Base-by-base conservation (phyloP, 2,329 filamentous ascomycete genomes). In the Fusarium beomiforme region DNA sequence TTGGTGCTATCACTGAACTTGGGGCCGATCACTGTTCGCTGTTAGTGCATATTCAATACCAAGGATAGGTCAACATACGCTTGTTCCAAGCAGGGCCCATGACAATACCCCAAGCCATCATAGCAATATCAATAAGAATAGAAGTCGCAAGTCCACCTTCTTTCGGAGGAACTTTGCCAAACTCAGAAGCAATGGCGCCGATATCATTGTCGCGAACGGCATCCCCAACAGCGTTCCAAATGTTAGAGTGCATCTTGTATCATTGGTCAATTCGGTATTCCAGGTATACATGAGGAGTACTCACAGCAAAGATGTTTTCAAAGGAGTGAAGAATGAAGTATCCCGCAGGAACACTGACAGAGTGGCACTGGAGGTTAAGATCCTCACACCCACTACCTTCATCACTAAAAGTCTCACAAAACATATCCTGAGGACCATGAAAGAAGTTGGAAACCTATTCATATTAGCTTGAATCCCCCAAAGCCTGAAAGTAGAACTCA, bases 31-130 rank as follows among this genome's bases (percentile, higher is more conserved):
- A 66, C 63, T 66, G 2, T 5, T 5, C 6, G 13, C 12, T 5
- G 21, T 62, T 16, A 62, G 59, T 14, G 8, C 11, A 17, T 37
- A 13, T 14, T 21, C 24, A 13, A 4, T 4, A 23, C 5, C 8
- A 10, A 14, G 3, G 6, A 29, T 3, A 21, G 11, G 46, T 13
- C 10, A 21, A 6, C 44, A 31, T 58, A 63, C 63, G 17, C 16
- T 67, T 69, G n/a, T 67, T 69, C 66, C 66, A 69, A 6, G 66
- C 53, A 31, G 63, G 66, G 4, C 66, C 66, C 62, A 69, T 69
- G 8, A 69, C 62, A 0, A 69, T 39, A 19, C 63, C 66, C 66
- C 66, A 67, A 16, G 41, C 46, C 29, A 67, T 67, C 23, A 63
- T 21, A 5, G 64, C 66, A 49, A 69, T 67, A 2, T 69, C 66